Evolutionary conservation across 1,139 yeast species (phyloP), one percentile per base, ranked within the genome.

Genomic region (Yarrowia galli): DNA sequence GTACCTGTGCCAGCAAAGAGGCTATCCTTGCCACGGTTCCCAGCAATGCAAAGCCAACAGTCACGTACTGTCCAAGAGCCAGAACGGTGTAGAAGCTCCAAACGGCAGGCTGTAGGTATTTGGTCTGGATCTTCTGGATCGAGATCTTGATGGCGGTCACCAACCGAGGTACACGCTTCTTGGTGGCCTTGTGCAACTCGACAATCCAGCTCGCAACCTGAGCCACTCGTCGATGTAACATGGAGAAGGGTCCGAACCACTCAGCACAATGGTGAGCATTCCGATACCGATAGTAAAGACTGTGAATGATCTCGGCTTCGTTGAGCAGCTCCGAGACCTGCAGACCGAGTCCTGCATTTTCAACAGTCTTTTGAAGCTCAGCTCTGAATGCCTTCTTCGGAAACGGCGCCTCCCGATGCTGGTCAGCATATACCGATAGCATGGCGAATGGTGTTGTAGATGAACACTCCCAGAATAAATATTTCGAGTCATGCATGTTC

Each of bases 211-310:
- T 64, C 1, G 45, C 46, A 0, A 56, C 56, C 51, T 69, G 73
- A 36, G 38, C 32, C 10, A 72, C 72, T 60, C 84, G 80, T 43
- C 97, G 81, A 71, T 89, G 88, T 28, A 90, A 75, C n/a, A 88
- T 83, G 69, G 87, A 82, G 65, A 92, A 79, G 70, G 85, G 83
- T 69, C 80, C 83, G 93, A 97, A 92, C 97, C 97, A 92, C 25
- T 75, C 75, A 51, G 90, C 84, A 18, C 83, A 84, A n/a, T 87
- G 80, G 73, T 91, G 97, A 76, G 92, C 97, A 75, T 91, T 91
- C 70, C 82, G 82, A 75, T 88, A 89, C 70, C 97, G 79, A 72
- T 89, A 91, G 74, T 89, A 87, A 4, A 91, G 72, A 58, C 91
- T 76, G 71, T 86, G 89, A 10, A 90, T 75, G 3, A 90, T 74